Evolutionary conservation across 352 stramenopile genomes (phyloP), one percentile per base, ranked within the genome.

Genomic region (Pythium dissotocum): DNA sequence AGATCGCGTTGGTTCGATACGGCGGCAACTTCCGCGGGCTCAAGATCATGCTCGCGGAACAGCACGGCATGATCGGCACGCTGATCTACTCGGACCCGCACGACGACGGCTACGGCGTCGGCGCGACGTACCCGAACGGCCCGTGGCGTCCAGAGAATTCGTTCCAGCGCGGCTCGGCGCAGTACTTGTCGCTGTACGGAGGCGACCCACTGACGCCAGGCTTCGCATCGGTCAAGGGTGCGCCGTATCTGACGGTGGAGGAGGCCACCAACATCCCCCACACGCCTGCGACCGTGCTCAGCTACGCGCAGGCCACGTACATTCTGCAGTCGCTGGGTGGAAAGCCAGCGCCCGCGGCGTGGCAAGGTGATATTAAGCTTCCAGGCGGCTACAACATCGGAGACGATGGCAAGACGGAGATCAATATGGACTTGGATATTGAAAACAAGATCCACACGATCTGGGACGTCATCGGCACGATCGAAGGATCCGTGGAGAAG

Each of bases 1-100:
- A 24, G 21, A 24, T 24, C 21, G 21, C 93, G 6, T 53, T 97
- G 1, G 75, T 92, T 24, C 77, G 90, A n/a, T 97, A 97, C 63
- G 90, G 90, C 53, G 62, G 73, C 48, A 85, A 82, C 59, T 89
- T 91, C 62, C 82, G 85, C 51, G 80, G 83, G 12, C 70, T 92
- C 6, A 95, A 95, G 58, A 87, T 96, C 10, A 91, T 93, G 82
- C 83, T 93, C 48, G 87, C 89, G 0, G 78, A 97, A 69, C 53
- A 78, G 21, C 80, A 87, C 33, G 82, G 85, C 12, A 93, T 92
- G 62, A 62, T 77, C 2, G 91, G 77, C 32, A 80, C 88, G 26
- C 68, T 97, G 1, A 95, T 97, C 64, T 97, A 96, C 70, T 94
- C 81, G 38, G 91, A 97, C 62, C 91, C 90, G 4, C 44, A 72